A percentile compares a stretch with the other conserved stretches of the same genome.
Conservation (phyloP, 176 grass and related monocot species). For the Hordeum vulgare region DNA sequence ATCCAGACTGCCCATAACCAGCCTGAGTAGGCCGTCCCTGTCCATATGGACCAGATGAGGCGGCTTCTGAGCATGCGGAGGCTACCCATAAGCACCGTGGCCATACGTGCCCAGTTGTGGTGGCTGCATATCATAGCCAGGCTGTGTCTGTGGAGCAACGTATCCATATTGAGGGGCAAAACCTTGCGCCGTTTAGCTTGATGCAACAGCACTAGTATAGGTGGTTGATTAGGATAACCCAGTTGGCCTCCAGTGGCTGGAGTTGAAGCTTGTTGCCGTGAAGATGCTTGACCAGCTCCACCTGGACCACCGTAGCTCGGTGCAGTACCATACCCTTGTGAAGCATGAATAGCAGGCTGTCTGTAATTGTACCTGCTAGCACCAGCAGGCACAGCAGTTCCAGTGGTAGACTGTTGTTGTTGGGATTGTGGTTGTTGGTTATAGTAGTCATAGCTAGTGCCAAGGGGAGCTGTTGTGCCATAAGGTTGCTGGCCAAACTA, state of each 20-base stretch:
- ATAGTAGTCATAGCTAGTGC: conserved; percentile 89
- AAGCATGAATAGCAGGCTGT: conserved; percentile 52
- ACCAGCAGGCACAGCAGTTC: conserved; percentile 48
- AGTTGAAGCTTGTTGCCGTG: conserved; percentile 51
- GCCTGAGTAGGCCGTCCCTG: conserved; percentile 15
- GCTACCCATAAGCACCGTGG: conserved; percentile 48
- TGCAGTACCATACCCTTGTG: conserved; percentile 52
- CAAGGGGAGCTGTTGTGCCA: conserved; percentile 46
- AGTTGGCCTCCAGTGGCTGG: conserved; percentile 34
- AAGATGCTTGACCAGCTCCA: conserved; percentile 47
- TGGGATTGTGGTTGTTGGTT: conserved; percentile 73
- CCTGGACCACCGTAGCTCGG: too few species aligned
- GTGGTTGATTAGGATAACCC: conserved; percentile 52
- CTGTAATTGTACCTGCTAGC: conserved; percentile 60
- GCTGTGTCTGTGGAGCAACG: conserved; percentile 22
- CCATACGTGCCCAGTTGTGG: conserved; percentile 53
- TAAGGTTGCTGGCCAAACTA: conserved; percentile 82
- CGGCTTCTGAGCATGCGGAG: conserved; percentile 40
- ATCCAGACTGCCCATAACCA: conserved; percentile 53
- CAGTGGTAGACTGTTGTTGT: conserved; percentile 54
- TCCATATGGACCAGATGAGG: not conserved
- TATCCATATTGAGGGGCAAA: conserved; percentile 46
- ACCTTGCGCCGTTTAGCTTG: conserved; percentile 53
- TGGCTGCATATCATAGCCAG: conserved; percentile 42
- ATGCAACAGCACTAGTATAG: conserved; percentile 19